phyloP scores from a whole-genome alignment of 768 basidiomycete genomes.

The Wakefieldia striispora region DNA sequence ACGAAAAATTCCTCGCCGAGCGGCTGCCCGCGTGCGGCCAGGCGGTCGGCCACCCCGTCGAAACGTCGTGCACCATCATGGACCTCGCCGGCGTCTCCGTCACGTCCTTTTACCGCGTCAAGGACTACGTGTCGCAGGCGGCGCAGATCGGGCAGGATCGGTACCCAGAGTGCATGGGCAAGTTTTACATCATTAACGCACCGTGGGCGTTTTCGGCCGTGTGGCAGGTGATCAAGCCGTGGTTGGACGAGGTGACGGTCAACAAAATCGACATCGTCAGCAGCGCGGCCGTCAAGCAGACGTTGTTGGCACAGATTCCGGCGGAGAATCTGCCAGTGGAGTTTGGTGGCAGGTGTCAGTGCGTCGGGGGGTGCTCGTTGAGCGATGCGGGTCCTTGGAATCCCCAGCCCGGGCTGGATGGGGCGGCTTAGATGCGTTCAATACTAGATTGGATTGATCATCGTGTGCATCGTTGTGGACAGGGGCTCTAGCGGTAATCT shows the following conservation, averaged over 20 bases:
- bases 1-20: constrained; percentile 81
- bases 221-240: constrained; percentile 87
- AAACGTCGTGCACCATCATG: constrained; percentile 97
- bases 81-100: constrained; percentile 76
- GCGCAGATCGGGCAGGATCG: constrained; percentile 82
- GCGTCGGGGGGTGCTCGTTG: constrained; percentile 77
- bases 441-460: background rate
- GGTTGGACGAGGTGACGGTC: constrained; percentile 95
- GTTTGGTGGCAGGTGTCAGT: constrained; percentile 81
- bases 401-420: constrained; percentile 15
- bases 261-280: constrained; percentile 91
- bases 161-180: constrained; percentile 95
- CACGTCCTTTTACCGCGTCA: constrained; percentile 84
- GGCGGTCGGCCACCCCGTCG: constrained; percentile 80
- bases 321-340: constrained; percentile 80
- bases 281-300: constrained; percentile 60
- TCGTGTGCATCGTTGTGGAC: background rate
- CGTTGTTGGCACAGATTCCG: constrained; percentile 79
- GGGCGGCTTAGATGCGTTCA: constrained; percentile 19
- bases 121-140: constrained; percentile 82
- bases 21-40: constrained; percentile 79
- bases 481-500: constrained; percentile 24
- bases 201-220: constrained; percentile 90
- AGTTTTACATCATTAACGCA: constrained; percentile 98
- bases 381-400: constrained; percentile 95